Evolutionary conservation across 345 rosid species (phyloP).

Genomic region (Eutrema heterophyllum): DNA sequence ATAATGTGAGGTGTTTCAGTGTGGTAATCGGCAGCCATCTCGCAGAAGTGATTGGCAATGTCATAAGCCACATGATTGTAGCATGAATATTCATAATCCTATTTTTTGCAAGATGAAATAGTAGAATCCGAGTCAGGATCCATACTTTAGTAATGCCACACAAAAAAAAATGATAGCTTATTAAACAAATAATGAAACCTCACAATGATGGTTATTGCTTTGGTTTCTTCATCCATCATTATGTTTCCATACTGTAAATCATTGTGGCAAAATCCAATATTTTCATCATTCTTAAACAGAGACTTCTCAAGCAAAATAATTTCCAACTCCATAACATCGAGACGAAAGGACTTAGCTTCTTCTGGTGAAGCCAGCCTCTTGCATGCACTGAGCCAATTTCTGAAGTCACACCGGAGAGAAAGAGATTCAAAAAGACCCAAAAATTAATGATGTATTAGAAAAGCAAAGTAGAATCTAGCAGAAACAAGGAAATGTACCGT

Average conservation of each 20-base stretch:
- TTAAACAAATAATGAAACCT: conserved; percentile 30
- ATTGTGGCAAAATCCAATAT: conserved; percentile 80
- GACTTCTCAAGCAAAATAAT: conserved; percentile 51
- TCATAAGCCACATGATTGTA: conserved; percentile 88
- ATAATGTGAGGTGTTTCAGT: conserved; percentile 77
- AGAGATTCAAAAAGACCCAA: neutral
- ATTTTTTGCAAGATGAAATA: neutral
- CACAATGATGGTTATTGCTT: conserved; percentile 80
- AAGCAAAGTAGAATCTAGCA: neutral
- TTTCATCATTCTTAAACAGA: conserved; percentile 39
- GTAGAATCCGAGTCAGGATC: neutral
- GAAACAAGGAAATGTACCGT: conserved; percentile 41
- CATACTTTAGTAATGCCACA: neutral
- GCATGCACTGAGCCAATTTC: conserved; percentile 68
- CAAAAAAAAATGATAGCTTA: neutral
- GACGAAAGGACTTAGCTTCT: conserved; percentile 59
- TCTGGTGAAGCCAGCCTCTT: conserved; percentile 54
- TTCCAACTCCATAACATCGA: conserved; percentile 61
- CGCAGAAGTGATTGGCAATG: conserved; percentile 93
- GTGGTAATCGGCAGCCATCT: conserved; percentile 94
- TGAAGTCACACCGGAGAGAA: conserved; percentile 11
- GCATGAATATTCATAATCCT: conserved; percentile 96
- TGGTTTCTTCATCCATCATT: conserved; percentile 85
- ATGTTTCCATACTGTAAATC: conserved; percentile 97
- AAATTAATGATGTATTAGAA: too few species aligned